phyloP scores from a whole-genome alignment of 768 basidiomycete species.

The Sporobolomyces phaffii region DNA sequence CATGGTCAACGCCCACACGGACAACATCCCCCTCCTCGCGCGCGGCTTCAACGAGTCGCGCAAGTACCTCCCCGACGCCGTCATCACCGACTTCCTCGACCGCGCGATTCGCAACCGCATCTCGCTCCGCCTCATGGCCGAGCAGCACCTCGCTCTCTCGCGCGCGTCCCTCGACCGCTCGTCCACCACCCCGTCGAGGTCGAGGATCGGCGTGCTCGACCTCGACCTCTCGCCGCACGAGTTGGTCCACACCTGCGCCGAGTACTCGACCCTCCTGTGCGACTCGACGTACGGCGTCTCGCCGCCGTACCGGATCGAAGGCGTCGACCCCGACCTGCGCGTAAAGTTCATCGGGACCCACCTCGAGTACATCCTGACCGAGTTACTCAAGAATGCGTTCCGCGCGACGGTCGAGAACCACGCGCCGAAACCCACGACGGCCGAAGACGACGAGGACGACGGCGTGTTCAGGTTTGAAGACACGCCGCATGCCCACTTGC shows the following conservation, averaged over 20 bases:
- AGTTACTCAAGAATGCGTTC: conserved; percentile 84
- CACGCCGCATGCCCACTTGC: conserved; percentile 58
- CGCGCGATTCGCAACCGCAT: conserved; percentile 79
- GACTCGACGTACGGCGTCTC: conserved; percentile 72
- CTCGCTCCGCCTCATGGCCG: conserved; percentile 60
- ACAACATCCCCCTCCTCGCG: conserved; percentile 85
- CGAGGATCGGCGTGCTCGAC: conserved; percentile 64
- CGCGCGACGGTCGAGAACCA: conserved; percentile 80
- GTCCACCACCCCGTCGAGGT: not conserved
- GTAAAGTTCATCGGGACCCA: conserved; percentile 78
- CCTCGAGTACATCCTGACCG: conserved; percentile 83
- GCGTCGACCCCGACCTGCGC: conserved; percentile 54
- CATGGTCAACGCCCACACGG: conserved; percentile 68
- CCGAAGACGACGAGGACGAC: conserved; percentile 25
- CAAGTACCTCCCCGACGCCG: conserved; percentile 72
- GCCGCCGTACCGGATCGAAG: conserved; percentile 65
- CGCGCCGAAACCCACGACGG: conserved; percentile 43
- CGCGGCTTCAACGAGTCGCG: conserved; percentile 86
- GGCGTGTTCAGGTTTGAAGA: conserved; percentile 46
- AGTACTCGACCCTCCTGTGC: conserved; percentile 77
- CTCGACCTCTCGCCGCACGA: conserved; percentile 62
- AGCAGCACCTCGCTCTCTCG: conserved; percentile 80
- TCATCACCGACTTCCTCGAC: conserved; percentile 73
- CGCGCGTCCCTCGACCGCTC: conserved; percentile 47
- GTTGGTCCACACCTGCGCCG: conserved; percentile 71